Evolutionary conservation across 2,329 filamentous ascomycete genomes (phyloP), one percentile per base, ranked within the genome.

Genomic region (Proliferodiscus dingleyae): DNA sequence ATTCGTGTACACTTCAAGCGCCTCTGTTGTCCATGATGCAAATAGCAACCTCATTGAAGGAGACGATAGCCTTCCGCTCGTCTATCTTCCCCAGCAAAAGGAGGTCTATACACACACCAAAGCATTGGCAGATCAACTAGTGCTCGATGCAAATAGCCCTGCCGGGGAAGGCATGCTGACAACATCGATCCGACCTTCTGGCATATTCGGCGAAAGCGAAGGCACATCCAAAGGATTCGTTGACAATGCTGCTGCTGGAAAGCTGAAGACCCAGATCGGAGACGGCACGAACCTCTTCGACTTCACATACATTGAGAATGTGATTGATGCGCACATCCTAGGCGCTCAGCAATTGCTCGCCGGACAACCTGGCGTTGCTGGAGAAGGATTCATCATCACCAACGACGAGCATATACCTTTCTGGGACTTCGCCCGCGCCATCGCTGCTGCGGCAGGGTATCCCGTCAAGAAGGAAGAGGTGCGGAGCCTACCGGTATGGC

Each of bases 281-380:
- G 58, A 64, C 16, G 75, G 76, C 57, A 66, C 70, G 45, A 77
- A 77, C 56, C 61, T 75, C 2, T 76, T 73, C 62, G 73, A 77
- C 59, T 75, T 73, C 50, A 74, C 71, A 29, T 75, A 75, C 53
- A 69, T 74, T 36, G 71, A 65, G 32, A 77, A 77, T 56, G 67
- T 74, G 11, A 71, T 71, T 2, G 67, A 74, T 53, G 73, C 69
- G 0, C 74, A 78, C 51, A 61, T 77, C 40, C 66, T 77, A 10
- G 72, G 71, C 2, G 67, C 70, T 0, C 63, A 68, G 8, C 71
- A 32, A 10, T 23, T 58, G 1, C 23, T 55, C 2, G 67, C 3
- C 65, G 24, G 44, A 4, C 18, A 36, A 3, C 23, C 33, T 36
- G 26, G 30, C 6, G 51, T 49, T 2, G 51, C 43, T 23, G 55